These are phyloP conservation scores for Cytospora paraplurivora DNA, from an alignment of 2,329 filamentous ascomycete genomes.

Conservation along the genomic window DNA sequence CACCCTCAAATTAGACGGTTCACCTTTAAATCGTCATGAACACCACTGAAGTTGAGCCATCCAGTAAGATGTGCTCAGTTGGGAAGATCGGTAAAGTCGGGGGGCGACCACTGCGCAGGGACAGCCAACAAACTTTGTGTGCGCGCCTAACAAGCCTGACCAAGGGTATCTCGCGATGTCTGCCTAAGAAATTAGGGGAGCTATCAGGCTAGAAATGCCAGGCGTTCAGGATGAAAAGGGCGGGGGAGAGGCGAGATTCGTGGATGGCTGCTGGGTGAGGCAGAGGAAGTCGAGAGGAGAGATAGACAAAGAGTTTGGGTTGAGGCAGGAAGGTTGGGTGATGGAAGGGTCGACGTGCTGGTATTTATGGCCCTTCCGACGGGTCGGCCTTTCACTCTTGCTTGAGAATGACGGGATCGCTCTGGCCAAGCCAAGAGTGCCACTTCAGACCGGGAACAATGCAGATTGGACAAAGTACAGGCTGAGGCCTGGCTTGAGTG, in stretches of 20 bases:
- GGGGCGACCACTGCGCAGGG: slow-evolving; percentile 13
- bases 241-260: not conserved
- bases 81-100: not conserved
- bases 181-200: slow-evolving; percentile 18
- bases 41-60: slow-evolving; percentile 26
- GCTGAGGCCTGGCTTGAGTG: slow-evolving; percentile 3
- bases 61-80: slow-evolving; percentile 8
- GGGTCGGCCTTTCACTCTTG: slow-evolving; percentile 10
- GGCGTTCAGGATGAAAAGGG: not conserved
- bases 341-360: slow-evolving; percentile 18
- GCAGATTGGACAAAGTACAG: slow-evolving; percentile 16
- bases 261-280: not conserved
- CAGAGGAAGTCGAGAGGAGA: slow-evolving; percentile 10
- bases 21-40: slow-evolving; percentile 36
- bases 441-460: slow-evolving; percentile 12
- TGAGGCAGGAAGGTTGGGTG: slow-evolving; percentile 8
- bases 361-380: slow-evolving; percentile 27
- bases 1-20: slow-evolving; percentile 26
- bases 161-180: slow-evolving; percentile 5
- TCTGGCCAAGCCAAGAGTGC: slow-evolving; percentile 16
- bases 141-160: slow-evolving; percentile 7
- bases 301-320: slow-evolving; percentile 20
- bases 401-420: slow-evolving; percentile 22
- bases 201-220: slow-evolving; percentile 5
- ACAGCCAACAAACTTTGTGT: slow-evolving; percentile 19